Evolutionary conservation across 345 rosid genomes (phyloP).

Genomic region (Eucalyptus rudis): DNA sequence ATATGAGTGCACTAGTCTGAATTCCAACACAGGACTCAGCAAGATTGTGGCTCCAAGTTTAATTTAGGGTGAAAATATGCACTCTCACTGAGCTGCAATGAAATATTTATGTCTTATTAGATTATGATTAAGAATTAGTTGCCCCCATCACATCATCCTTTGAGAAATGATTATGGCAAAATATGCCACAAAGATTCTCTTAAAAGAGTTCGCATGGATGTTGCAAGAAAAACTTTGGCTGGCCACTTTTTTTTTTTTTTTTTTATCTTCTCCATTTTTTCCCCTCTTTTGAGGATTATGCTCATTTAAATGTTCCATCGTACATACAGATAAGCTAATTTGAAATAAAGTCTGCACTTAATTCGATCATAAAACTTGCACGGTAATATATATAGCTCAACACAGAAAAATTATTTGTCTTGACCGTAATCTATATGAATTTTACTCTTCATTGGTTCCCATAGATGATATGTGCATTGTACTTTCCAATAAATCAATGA

Average conservation of each 20-base stretch:
- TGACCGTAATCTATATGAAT: rapidly evolving
- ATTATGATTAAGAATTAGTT: neutral
- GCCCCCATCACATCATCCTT: neutral
- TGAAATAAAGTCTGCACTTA: too few relatives aligned
- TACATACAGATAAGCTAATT: too few relatives aligned
- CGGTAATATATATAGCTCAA: neutral
- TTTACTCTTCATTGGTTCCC: neutral
- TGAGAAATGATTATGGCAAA: neutral
- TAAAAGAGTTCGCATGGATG: neutral
- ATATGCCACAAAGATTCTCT: neutral
- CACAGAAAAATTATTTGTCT: neutral
- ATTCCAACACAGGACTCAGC: neutral
- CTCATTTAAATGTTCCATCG: too few relatives aligned
- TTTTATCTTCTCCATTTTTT: too few relatives aligned
- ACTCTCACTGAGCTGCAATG: neutral
- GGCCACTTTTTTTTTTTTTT: too few relatives aligned
- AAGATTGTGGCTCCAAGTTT: neutral
- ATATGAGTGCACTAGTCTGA: neutral
- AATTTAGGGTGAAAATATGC: neutral
- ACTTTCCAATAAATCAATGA: neutral
- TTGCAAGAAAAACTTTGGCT: neutral
- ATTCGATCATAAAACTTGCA: too few relatives aligned
- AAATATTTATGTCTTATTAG: neutral
- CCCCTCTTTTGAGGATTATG: too few relatives aligned
- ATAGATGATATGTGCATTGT: neutral